Conservation (phyloP, 2,329 filamentous ascomycete species). For the Nemania serpens region DNA sequence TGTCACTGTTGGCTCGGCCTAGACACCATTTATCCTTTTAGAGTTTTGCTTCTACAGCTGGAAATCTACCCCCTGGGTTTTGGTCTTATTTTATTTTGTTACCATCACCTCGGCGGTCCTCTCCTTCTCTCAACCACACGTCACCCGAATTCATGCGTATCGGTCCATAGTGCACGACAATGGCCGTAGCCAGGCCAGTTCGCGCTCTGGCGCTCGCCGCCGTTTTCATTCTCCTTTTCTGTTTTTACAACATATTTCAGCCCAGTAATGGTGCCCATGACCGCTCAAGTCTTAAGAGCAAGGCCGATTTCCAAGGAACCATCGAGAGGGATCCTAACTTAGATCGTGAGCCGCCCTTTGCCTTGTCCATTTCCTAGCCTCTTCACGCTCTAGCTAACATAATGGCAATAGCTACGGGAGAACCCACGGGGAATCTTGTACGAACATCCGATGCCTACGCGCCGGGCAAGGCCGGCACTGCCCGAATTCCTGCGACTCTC, state of each 20-base stretch:
- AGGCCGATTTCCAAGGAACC: constrained; percentile 46
- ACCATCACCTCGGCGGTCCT: neutral
- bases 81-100: constrained; percentile 3
- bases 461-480: constrained; percentile 72
- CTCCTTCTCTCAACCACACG: constrained; percentile 8
- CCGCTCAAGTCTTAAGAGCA: constrained; percentile 44
- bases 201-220: constrained; percentile 76
- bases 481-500: constrained; percentile 91
- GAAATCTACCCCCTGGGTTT: neutral
- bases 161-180: constrained; percentile 49
- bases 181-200: constrained; percentile 86
- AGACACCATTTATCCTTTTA: neutral
- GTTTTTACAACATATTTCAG: constrained; percentile 75
- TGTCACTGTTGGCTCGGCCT: constrained; percentile 1
- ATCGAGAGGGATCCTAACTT: constrained; percentile 78
- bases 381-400: constrained; percentile 8
- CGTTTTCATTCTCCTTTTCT: constrained; percentile 75
- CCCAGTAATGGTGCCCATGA: constrained; percentile 43
- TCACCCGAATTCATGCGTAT: constrained; percentile 36
- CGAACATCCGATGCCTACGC: constrained; percentile 79
- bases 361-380: neutral
- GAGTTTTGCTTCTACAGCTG: constrained; percentile 5
- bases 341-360: constrained; percentile 67
- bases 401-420: constrained; percentile 69
- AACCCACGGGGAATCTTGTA: constrained; percentile 77